Evolutionary conservation across 2,329 filamentous ascomycete species (phyloP), one percentile per base, ranked within the genome.

Genomic region (Nemania sp.): DNA sequence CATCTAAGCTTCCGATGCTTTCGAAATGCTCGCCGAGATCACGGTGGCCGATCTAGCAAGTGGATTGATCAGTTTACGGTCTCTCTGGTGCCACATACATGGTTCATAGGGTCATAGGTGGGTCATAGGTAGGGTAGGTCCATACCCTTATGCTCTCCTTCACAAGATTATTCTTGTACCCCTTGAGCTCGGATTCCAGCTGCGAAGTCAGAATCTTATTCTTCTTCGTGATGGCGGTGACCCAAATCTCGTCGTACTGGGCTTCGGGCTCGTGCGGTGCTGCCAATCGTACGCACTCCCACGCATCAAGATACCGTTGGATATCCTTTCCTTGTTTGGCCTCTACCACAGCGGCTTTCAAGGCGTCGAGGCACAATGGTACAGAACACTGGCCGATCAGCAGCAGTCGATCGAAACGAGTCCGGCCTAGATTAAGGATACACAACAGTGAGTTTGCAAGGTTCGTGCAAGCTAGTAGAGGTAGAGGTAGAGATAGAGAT

Each of bases 91-190:
- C 31, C 22, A n/a, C n/a, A 3, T 26, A 11, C 7, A 8, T 24
- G 11, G 5, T 31, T 19, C 15, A 36, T 41, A 40, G 2, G 12
- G 34, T 22, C 6, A n/a, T 20, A 26, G 11, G 19, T n/a, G n/a
- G n/a, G n/a, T n/a, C n/a, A n/a, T n/a, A n/a, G n/a, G n/a, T n/a
- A n/a, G n/a, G 6, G n/a, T 26, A 26, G 11, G 19, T 34, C 67
- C 81, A 52, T 78, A 95, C 91, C 63, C 92, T 77, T 66, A 97
- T 96, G 75, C 91, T 97, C 75, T 99, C 94, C 70, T 97, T 96
- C 65, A 99, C 91, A 37, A 97, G 75, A 66, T 97, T 99, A 69
- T 97, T 96, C 74, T 94, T 96, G 73, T 97, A 97, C 1, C 87
- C 88, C 71, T 91, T 92, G 17, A 99, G 78, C 71, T 97, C 91